Percentiles rank a stretch among this genome's conserved stretches.
Evolutionary conservation across 768 basidiomycete species (phyloP).

Genomic region (Grammothele lineata): DNA sequence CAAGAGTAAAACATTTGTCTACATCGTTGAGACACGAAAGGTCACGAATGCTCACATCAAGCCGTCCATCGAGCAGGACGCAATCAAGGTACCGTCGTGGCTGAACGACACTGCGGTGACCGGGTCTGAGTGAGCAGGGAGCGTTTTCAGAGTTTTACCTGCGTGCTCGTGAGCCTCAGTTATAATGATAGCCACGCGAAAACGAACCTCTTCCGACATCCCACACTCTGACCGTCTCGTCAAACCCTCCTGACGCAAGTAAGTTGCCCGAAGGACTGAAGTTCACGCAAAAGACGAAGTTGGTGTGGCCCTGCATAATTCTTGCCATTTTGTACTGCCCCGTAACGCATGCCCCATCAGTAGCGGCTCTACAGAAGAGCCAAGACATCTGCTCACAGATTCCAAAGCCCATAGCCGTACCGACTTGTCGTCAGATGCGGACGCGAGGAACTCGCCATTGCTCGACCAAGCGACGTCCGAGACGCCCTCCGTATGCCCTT

Average conservation of each 20-base stretch:
- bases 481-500: constrained; percentile 77
- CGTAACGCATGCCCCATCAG: no score
- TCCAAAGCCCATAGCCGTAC: constrained; percentile 83
- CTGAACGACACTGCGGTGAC: constrained; percentile 94
- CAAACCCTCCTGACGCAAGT: constrained; percentile 89
- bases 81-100: constrained; percentile 90
- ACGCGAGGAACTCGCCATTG: constrained; percentile 80
- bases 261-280: constrained; percentile 90
- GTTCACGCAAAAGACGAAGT: constrained; percentile 91
- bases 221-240: constrained; percentile 97
- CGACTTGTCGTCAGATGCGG: constrained; percentile 91
- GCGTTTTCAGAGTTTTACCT: constrained; percentile 82
- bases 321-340: constrained; percentile 52
- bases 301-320: constrained; percentile 80
- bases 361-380: no score
- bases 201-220: constrained; percentile 80
- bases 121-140: constrained; percentile 97
- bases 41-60: constrained; percentile 64
- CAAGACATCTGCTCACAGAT: constrained; percentile 34
- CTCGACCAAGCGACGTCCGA: constrained; percentile 89
- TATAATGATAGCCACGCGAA: neutral
- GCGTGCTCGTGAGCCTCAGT: neutral
- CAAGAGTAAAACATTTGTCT: neutral
- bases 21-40: no score
- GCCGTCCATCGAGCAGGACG: constrained; percentile 95